Evolutionary conservation across 345 rosid genomes (phyloP), one percentile per base, ranked within the genome.

Genomic region (Kernera saxatilis): DNA sequence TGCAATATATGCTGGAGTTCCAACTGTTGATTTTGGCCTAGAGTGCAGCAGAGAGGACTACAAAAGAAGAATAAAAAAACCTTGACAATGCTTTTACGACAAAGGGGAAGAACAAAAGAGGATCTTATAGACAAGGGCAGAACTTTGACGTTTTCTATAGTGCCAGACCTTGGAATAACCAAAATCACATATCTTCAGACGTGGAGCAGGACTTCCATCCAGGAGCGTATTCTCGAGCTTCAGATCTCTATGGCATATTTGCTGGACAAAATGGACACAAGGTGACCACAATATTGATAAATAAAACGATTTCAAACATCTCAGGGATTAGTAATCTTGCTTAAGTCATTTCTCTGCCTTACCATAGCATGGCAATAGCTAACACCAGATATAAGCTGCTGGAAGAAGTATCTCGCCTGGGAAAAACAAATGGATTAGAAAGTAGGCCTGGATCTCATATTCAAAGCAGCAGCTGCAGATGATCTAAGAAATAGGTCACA

Each of bases 1-100:
- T 36, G 96, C 93, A 73, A 89, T 87, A 71, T 89, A 89, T 3
- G 93, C 96, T 6, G 93, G 93, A 62, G 96, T 89, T 27, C 93
- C 91, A 62, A 89, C 91, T 0, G 91, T 87, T 25, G 93, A 89
- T 71, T 87, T 89, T 52, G 96, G 96, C 72, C 85, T 84, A 13
- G 96, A 89, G 81, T 89, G 93, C 67, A 89, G 82, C 77, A 87
- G 73, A 60, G 93, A 87, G 30, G 93, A 89, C 96, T 89, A 67
- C 69, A 73, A 46, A 61, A 62, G 63, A 43, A 70, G 59, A 52
- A 29, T 2, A 49, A 52, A 23, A 64, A 53, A 52, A 10, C 66
- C 14, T 40, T 29, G 57, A 52, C 14, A 69, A 23, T 36, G 37
- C 6, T 60, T 32, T 59, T 26, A 50, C 32, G 25, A 45, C 57